Base-by-base conservation (phyloP, 441 rosid genomes). In the Erodium texanum region DNA sequence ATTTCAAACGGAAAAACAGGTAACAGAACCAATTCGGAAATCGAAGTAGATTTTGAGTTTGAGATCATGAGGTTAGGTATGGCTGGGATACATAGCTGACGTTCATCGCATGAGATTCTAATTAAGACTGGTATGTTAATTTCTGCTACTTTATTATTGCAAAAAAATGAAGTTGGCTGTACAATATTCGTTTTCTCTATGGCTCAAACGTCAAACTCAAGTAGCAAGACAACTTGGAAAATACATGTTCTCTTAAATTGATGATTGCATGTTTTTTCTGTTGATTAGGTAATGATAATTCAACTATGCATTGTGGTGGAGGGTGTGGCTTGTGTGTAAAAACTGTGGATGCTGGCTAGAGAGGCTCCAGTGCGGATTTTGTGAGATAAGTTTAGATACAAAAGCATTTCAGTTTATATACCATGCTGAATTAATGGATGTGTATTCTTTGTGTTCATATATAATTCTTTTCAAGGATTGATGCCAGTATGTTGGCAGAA, bases 1-100 rank as follows among this genome's bases (percentile, higher is more conserved):
- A 87, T 80, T 88, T 84, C 76, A 92, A 85, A 72, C 79, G 71
- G 54, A 86, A 81, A 70, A 23, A 68, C 24, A 78, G 82, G 63
- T 79, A 68, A 71, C 61, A 23, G 19, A 19, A 54, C 12, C 24
- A 7, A 19, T 7, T 54, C 10, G 5, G 11, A 54, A 54, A 41
- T 41, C 48, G 14, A 41, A 41, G 48, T 41, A 41, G 48, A 34
- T 41, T 8, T 41, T 41, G 12, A 41, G 48, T 10, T 8, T 10
- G 48, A 41, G 14, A 3, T 1, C 48, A 41, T 41, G 48, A n/a
- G 15, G 48, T 41, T 41, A 41, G 15, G 14, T 11, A 7, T 14
- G 48, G 14, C 48, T 41, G 48, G 43, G 48, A 41, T 41, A 11
- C 48, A 41, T 41, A 41, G 48, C 48, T 41, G 48, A 41, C 1